Percentiles rank a stretch among this genome's conserved stretches.
These are phyloP conservation scores for Tylopilus rubrobrunneus DNA, from an alignment of 768 basidiomycete species.

Conservation along the genomic window DNA sequence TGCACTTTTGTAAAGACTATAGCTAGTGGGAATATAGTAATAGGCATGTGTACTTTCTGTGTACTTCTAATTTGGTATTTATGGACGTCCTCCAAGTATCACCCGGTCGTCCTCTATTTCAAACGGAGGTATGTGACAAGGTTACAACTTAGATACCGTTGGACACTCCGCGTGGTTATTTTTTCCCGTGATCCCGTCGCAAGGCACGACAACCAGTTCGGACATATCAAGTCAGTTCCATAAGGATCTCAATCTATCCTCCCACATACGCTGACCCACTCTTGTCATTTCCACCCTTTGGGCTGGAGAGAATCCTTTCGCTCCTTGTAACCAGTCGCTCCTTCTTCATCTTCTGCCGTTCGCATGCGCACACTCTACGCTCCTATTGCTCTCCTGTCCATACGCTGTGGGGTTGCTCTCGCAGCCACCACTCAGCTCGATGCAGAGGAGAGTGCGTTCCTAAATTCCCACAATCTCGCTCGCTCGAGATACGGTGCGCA, in stretches of 20 bases:
- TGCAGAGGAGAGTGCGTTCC: slow-evolving; percentile 29
- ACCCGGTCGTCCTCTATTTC: neutral
- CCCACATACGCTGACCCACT: neutral
- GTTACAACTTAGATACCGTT: neutral
- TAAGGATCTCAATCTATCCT: neutral
- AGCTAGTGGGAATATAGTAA: too few species aligned
- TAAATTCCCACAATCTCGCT: slow-evolving; percentile 46
- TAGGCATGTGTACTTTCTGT: too few species aligned
- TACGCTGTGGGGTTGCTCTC: slow-evolving; percentile 14
- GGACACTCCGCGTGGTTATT: neutral
- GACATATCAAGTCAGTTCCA: neutral
- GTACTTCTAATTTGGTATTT: too few species aligned
- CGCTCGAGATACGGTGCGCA: slow-evolving; percentile 41
- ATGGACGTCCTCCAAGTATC: neutral
- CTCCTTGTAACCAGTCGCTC: slow-evolving; percentile 1
- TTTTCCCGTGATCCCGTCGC: slow-evolving; percentile 6
- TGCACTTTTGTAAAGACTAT: too few species aligned
- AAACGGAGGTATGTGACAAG: neutral
- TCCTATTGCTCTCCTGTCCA: slow-evolving; percentile 8
- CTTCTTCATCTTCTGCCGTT: neutral
- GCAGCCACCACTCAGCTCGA: slow-evolving; percentile 10
- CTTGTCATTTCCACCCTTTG: neutral
- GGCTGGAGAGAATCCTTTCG: neutral
- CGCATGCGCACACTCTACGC: slow-evolving; percentile 9
- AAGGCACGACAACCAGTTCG: slow-evolving; percentile 1